Base-by-base conservation (phyloP, 495 filamentous ascomycete species). In the Trichoderma virens region DNA sequence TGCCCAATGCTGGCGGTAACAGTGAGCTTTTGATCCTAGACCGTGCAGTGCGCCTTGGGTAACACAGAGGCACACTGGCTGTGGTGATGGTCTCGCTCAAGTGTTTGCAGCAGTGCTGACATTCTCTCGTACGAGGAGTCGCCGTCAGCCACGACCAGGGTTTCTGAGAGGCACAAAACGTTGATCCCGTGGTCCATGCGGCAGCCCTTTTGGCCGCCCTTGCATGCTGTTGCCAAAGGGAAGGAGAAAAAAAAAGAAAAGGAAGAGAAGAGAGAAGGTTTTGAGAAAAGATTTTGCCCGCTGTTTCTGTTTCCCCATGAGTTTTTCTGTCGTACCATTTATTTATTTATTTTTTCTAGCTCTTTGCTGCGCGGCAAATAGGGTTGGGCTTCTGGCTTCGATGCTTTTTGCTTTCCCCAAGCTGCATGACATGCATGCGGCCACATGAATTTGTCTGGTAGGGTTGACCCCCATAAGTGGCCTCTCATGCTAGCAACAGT, bases 361-460 rank as follows among this genome's bases (percentile, higher is more conserved):
- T 11, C 5, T 11, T 35, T 35, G 5, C 32, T 35, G 32, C 32
- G 32, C 32, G 32, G 11, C 32, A 35, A 11, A 35, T 35, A 35
- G 4, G 32, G 32, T 35, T 35, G 32, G 32, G 32, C 32, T 35
- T 35, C 32, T 35, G 32, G 32, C 32, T 35, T 35, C 18, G 38
- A 16, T 51, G 23, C 8, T 51, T 8, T 16, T 14, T 14, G 25
- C 51, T 56, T 56, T 16, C 47, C 23, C 51, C 28, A 27, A 13
- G 23, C 51, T 56, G 51, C 51, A 56, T 30, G 51, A 28, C 51
- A 56, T 56, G 25, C 51, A 56, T 56, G 51, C 51, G 51, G 51
- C 51, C 1, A 56, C 51, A 56, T 56, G 51, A 23, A 18, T n/a
- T 1, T 1, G n/a, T 18, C 43, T 23, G 43, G 43, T 47, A 47